These are phyloP conservation scores for Cicer pinnatifidum DNA, from an alignment of 306 rosid species.

Conservation along the genomic window DNA sequence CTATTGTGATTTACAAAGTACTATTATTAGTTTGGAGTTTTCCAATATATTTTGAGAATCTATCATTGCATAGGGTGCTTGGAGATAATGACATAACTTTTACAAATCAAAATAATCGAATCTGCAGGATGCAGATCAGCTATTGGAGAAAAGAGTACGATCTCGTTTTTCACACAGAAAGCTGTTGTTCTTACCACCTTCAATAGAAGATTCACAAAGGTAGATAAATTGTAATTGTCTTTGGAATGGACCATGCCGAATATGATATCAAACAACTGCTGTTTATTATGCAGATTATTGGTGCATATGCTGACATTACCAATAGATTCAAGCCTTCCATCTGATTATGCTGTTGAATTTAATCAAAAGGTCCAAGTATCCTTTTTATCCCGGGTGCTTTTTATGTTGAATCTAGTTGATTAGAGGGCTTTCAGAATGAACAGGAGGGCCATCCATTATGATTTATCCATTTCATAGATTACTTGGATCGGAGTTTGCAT, in stretches of 20 bases:
- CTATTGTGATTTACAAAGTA: slow-evolving; percentile 22
- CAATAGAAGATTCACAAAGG: slow-evolving; percentile 67
- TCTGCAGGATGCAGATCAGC: slow-evolving; percentile 93
- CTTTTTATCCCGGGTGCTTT: slow-evolving; percentile 45
- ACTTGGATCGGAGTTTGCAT: slow-evolving; percentile 1
- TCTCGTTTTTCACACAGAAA: slow-evolving; percentile 97
- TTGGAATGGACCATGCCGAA: slow-evolving; percentile 31
- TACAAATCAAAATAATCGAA: slow-evolving; percentile 27
- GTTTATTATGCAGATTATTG: slow-evolving; percentile 63
- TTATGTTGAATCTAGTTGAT: slow-evolving; percentile 28
- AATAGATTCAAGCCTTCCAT: slow-evolving; percentile 65
- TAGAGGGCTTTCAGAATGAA: slow-evolving; percentile 15
- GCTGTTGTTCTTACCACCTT: slow-evolving; percentile 79
- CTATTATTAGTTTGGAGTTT: slow-evolving; percentile 36
- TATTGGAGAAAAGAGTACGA: slow-evolving; percentile 91
- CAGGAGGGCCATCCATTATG: slow-evolving; percentile 1
- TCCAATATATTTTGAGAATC: slow-evolving; percentile 18
- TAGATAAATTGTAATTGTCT: slow-evolving; percentile 42
- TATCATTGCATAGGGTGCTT: slow-evolving; percentile 31
- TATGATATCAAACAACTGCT: slow-evolving; percentile 35
- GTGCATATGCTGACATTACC: slow-evolving; percentile 75
- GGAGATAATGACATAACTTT: slow-evolving; percentile 31
- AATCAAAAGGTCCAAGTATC: slow-evolving; percentile 79
- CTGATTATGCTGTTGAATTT: slow-evolving; percentile 68
- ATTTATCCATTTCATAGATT: slow-evolving; percentile 5